Conservation (phyloP, 164 flowering plant genomes). For the grape (Vitis vinifera) region ASM3070453v1 NC_081815.1:4179501-4180000, state of each 20-base stretch:
- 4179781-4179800: conserved; percentile 14
- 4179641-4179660: conserved; percentile 32
- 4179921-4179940: conserved; percentile 17
- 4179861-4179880: conserved; percentile 19
- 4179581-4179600: conserved; percentile 26
- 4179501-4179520: no score
- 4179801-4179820: conserved; percentile 28
- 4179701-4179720: conserved; percentile 6
- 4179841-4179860: conserved; percentile 24
- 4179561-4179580: background rate
- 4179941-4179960: conserved; percentile 26
- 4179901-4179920: conserved; percentile 15
- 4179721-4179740: conserved; percentile 27
- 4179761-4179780: conserved; percentile 22
- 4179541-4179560: no score
- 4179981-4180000: background rate
- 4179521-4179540: no score
- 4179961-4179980: background rate
- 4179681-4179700: conserved; percentile 6
- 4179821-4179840: conserved; percentile 46
- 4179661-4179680: conserved; percentile 28
- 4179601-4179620: conserved; percentile 16
- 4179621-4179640: conserved; percentile 24
- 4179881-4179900: conserved; percentile 37
- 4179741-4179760: conserved; percentile 10